These are phyloP conservation scores for Phyllostachys edulis DNA, from an alignment of 176 grass and related monocot species.

Conservation along the genomic window DNA sequence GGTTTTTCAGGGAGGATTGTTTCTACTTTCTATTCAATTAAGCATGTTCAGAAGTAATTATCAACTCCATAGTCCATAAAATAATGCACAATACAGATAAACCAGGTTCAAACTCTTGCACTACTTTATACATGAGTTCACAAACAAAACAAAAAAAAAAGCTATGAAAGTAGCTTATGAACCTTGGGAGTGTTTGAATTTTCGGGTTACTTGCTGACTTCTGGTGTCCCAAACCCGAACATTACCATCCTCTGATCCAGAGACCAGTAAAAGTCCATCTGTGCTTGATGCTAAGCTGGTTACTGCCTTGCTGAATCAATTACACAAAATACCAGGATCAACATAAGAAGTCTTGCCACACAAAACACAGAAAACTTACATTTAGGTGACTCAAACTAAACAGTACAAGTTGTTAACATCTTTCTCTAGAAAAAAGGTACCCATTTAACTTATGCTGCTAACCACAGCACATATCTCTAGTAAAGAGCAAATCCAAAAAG, in stretches of 20 bases:
- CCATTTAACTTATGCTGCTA: neutral
- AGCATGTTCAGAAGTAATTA: neutral
- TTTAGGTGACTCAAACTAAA: slow-evolving; percentile 1
- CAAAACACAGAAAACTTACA: slow-evolving; percentile 9
- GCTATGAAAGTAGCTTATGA: slow-evolving; percentile 18
- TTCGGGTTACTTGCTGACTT: slow-evolving; percentile 52
- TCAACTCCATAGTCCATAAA: neutral
- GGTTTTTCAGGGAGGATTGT: neutral
- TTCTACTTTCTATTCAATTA: slow-evolving; percentile 9
- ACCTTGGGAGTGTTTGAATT: slow-evolving; percentile 83
- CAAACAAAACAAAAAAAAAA: neutral
- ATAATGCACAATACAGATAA: neutral
- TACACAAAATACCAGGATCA: slow-evolving; percentile 15
- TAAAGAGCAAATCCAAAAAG: neutral
- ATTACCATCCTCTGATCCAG: slow-evolving; percentile 69
- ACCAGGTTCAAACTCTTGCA: neutral
- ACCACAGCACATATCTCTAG: slow-evolving; percentile 7
- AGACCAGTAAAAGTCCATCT: slow-evolving; percentile 58
- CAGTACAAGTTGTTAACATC: neutral
- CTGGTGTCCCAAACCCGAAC: slow-evolving; percentile 65
- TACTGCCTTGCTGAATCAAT: slow-evolving; percentile 55
- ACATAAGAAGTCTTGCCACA: slow-evolving; percentile 13
- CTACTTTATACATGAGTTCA: neutral
- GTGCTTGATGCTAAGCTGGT: slow-evolving; percentile 56
- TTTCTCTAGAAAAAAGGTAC: neutral